Evolutionary conservation across 31 red algal genomes (phyloP), one percentile per base, ranked within the genome.

Genomic region (Bonnemaisonia californica): DNA sequence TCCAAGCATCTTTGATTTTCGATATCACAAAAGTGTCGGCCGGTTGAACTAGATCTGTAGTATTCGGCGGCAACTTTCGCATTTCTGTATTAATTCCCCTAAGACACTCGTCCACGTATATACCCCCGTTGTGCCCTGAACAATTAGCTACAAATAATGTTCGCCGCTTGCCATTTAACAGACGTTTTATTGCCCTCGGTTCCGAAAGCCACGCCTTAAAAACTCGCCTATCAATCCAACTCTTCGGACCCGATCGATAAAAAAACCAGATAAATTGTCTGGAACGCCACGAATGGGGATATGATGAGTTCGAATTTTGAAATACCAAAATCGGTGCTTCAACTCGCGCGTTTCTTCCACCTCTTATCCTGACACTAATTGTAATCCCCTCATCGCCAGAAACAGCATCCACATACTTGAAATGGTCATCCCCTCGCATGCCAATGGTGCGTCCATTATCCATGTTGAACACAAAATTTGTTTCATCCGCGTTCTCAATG

Each of bases 61-160:
- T 7, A 72, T 72, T 72, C 16, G 11, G 21, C 33, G 33, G 68
- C 34, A 72, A 72, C 11, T n/a, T n/a, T n/a, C n/a, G n/a, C n/a
- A n/a, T n/a, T n/a, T n/a, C n/a, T n/a, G n/a, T n/a, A n/a, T n/a
- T 40, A 72, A 16, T 35, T 9, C 11, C 34, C 11, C 13, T 72
- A 26, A 35, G 68, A 13, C 7, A 40, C 41, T 13, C 11, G 34
- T 41, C 41, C 41, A 40, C 9, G 4, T 40, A 34, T 40, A 11
- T 35, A 7, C 13, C 41, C 13, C 18, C 35, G 23, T 34, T 41
- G 68, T 72, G 34, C 8, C 68, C 13, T 41, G 33, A 12, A 40
- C 68, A 72, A 42, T 72, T 72, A 36, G 34, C 68, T 9, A 72
- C 12, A 23, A 41, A 72, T 41, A 72, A 41, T n/a, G n/a, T n/a